These are phyloP conservation scores for Cercospora brassicicola DNA, from an alignment of 2,329 filamentous ascomycete species.

Conservation along the genomic window DNA sequence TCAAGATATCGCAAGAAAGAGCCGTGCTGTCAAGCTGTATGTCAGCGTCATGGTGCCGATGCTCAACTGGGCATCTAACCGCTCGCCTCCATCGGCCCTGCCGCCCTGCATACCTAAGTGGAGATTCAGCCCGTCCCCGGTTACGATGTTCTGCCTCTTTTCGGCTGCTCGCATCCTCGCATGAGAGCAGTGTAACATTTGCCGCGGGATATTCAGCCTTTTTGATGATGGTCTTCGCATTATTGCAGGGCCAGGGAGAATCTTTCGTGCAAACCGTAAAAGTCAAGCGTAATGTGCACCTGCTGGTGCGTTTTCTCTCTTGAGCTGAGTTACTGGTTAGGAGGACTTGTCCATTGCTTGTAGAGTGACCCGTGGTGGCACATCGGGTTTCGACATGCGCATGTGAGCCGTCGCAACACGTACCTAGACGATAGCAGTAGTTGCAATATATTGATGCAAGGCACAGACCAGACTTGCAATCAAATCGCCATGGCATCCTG, in stretches of 20 bases:
- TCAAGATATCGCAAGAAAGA: not conserved
- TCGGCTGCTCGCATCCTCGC: not conserved
- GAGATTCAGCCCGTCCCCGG: not conserved
- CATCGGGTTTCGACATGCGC: not conserved
- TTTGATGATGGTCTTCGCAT: not conserved
- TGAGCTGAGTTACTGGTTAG: too few species aligned
- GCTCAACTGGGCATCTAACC: not conserved
- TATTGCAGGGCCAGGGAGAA: not conserved
- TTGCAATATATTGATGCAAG: not conserved
- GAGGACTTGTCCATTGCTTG: not conserved
- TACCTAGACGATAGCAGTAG: not conserved
- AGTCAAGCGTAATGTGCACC: too few species aligned
- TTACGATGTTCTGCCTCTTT: not conserved
- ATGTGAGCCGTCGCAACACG: not conserved
- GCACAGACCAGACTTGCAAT: not conserved
- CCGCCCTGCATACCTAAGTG: not conserved
- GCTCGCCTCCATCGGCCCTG: not conserved
- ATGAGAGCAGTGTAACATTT: not conserved
- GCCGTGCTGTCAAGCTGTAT: not conserved
- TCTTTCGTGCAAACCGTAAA: too few species aligned
- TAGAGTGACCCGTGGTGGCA: not conserved
- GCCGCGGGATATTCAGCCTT: not conserved
- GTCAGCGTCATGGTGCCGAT: not conserved
- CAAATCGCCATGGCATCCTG: not conserved
- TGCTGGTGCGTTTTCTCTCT: too few species aligned